Base-by-base conservation (phyloP, 1,284 basidiomycete genomes). In the Sparassis latifolia region DNA sequence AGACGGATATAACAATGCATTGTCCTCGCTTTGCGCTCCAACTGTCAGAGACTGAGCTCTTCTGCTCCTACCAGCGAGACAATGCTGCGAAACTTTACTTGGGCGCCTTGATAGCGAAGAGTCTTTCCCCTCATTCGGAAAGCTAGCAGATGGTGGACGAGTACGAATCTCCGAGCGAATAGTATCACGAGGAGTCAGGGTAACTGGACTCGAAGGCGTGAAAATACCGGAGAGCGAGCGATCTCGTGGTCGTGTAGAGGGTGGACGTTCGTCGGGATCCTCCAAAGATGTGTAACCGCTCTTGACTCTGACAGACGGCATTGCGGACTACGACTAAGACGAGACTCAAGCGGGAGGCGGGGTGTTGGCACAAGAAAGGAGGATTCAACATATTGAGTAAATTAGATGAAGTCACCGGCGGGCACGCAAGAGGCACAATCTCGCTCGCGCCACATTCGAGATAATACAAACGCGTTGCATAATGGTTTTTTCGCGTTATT, bases 241-340 rank as follows among this genome's bases (percentile, higher is more conserved):
- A 39, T 57, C 55, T 39, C 65, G 49, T 7, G 58, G 57, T 29
- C 55, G 52, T 31, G 46, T 41, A 38, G 41, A 31, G 31, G 30
- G 45, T 42, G 27, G 30, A 4, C 20, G 30, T 28, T 52, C 44
- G 2, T 31, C 28, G 20, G 48, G 10, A 27, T 73, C 71, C 42
- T 66, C 57, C 37, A 78, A 64, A 39, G 65, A 66, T 20, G 70
- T 64, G 60, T 79, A 79, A 49, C 71, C 70, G 31, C 74, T 68
- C 60, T 69, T 73, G 33, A 84, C 71, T 57, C 79, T 71, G 44
- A 84, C 75, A 44, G 80, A 83, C 33, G 80, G 79, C 79, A 81
- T 80, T 33, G 50, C 55, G 49, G 52, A 31, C 38, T 32, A 43
- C 32, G 42, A 27, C 33, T 44, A 20, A 47, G 49, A 47, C 39